phyloP scores from a whole-genome alignment of 2,329 filamentous ascomycete species.

The Dactylellina drechsleri region DNA sequence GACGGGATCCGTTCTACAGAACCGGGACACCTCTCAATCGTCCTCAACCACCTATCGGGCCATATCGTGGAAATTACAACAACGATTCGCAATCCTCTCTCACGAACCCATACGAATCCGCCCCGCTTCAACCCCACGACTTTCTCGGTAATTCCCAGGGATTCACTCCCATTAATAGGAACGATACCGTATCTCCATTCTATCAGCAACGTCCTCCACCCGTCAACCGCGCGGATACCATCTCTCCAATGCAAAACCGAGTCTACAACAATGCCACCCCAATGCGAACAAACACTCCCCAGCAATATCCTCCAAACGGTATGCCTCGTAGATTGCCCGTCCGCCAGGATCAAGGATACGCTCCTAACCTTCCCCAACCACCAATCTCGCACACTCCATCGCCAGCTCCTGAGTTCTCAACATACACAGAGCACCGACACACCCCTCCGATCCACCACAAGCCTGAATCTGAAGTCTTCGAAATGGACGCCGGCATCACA shows the following conservation, averaged over 20 bases:
- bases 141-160: constrained; percentile 33
- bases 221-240: constrained; percentile 43
- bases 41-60: constrained; percentile 40
- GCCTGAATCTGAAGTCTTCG: constrained; percentile 47
- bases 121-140: constrained; percentile 46
- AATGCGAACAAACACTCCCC: constrained; percentile 25
- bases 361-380: constrained; percentile 12
- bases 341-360: constrained; percentile 39
- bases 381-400: constrained; percentile 30
- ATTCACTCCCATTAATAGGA: constrained; percentile 40
- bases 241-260: constrained; percentile 33
- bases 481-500: constrained; percentile 50
- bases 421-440: constrained; percentile 47
- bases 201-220: constrained; percentile 38
- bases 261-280: constrained; percentile 17
- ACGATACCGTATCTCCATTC: constrained; percentile 48
- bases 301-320: constrained; percentile 21
- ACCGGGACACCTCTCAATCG: constrained; percentile 46
- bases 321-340: constrained; percentile 39
- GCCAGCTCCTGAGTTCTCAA: constrained; percentile 36
- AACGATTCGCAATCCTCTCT: constrained; percentile 45
- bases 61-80: constrained; percentile 36
- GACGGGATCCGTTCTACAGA: constrained; percentile 43
- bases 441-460: constrained; percentile 50
- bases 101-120: constrained; percentile 46